Evolutionary conservation across 495 filamentous ascomycete genomes (phyloP).

Genomic region (Pseudotulostoma volvatum): DNA sequence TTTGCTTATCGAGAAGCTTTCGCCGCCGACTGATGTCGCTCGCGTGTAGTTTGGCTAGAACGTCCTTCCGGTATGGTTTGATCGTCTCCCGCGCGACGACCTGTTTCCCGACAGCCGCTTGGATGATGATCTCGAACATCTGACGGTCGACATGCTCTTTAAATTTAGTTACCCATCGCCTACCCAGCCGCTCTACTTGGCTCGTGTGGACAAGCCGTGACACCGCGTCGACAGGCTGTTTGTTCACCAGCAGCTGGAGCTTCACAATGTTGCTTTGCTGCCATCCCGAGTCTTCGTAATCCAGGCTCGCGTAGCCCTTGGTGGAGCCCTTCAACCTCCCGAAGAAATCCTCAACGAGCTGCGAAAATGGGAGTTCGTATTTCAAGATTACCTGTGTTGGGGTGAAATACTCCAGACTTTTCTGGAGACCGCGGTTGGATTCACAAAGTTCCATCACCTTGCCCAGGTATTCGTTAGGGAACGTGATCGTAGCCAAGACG

Average conservation of each 20-base stretch:
- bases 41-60: slow-evolving; percentile 85
- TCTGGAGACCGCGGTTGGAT: slow-evolving; percentile 68
- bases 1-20: slow-evolving; percentile 92
- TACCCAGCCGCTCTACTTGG: slow-evolving; percentile 59
- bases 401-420: slow-evolving; percentile 77
- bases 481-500: slow-evolving; percentile 70
- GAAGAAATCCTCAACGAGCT: slow-evolving; percentile 93
- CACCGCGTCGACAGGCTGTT: slow-evolving; percentile 85
- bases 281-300: slow-evolving; percentile 93
- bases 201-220: slow-evolving; percentile 69
- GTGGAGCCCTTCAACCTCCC: slow-evolving; percentile 87
- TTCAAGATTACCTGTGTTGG: slow-evolving; percentile 90
- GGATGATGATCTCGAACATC: slow-evolving; percentile 92
- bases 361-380: slow-evolving; percentile 73
- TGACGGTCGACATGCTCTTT: slow-evolving; percentile 92
- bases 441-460: slow-evolving; percentile 94
- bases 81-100: slow-evolving; percentile 87
- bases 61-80: slow-evolving; percentile 92
- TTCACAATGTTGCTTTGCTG: slow-evolving; percentile 66
- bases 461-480: slow-evolving; percentile 86
- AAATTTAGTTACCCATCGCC: slow-evolving; percentile 87
- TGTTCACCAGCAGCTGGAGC: slow-evolving; percentile 86
- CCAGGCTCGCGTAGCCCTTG: slow-evolving; percentile 67
- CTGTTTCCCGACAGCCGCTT: slow-evolving; percentile 68
- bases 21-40: slow-evolving; percentile 65